Base-by-base conservation (phyloP, 257 asterid genomes). In the Cynanchum wilfordii region DNA sequence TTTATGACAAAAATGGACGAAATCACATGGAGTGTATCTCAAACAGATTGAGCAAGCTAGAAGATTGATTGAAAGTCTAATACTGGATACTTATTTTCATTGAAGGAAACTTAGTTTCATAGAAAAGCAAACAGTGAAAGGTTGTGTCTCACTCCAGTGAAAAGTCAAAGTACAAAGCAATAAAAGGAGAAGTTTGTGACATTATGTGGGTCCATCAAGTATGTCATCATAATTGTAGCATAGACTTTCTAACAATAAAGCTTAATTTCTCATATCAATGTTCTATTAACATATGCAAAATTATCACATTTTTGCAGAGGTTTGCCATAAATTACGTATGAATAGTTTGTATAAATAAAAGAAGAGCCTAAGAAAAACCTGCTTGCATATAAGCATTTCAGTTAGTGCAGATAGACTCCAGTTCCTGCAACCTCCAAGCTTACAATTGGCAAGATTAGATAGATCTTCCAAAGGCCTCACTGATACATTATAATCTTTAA, bases 391-490 rank as follows among this genome's bases (percentile, higher is more conserved):
- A 65, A 94, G 82, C 79, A 56, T 83, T 84, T 91, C 95, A 9
- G 95, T 78, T 77, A 94, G 78, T 57, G 82, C 76, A 73, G 96
- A 88, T 49, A 94, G 89, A 85, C 98, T 84, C 98, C 96, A 94
- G 63, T 70, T 88, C 86, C 83, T 91, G 68, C 83, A 83, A 54
- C 76, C 79, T 71, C 85, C 90, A 63, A 91, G 80, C 87, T 89
- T 93, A 78, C 38, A 83, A 71, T 94, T 89, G 75, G 98, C 98
- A 55, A 85, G 67, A 70, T 77, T 83, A 56, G 91, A 87, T 70
- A 94, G 85, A 79, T 91, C 98, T 78, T 75, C 86, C 83, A 86
- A 85, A 63, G 66, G 56, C 73, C 82, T 84, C 40, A 94, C 75
- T 52, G 88, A 76, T 60, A 88, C 86, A 79, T 83, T 85, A 77